Evolutionary conservation across 345 rosid genomes (phyloP).

Genomic region (Eucalyptus urophylla): DNA sequence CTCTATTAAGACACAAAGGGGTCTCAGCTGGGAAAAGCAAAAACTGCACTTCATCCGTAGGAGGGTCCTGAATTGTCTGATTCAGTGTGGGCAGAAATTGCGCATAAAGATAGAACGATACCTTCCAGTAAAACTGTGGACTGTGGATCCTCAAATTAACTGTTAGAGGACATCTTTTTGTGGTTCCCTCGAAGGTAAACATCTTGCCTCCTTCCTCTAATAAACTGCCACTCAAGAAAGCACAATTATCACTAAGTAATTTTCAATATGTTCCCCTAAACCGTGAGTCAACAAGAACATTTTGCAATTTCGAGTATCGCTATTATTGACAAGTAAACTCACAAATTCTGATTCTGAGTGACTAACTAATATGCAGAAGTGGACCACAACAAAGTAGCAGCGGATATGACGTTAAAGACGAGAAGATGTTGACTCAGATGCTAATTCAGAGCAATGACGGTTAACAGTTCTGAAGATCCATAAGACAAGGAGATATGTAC

Average conservation of each 20-base stretch:
- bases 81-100: neutral
- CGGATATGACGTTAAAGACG: too few relatives aligned
- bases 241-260: neutral
- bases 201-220: conserved; percentile 88
- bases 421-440: neutral
- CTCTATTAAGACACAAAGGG: neutral
- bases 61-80: neutral
- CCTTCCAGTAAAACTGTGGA: conserved; percentile 96
- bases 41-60: neutral
- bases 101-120: neutral
- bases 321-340: too few relatives aligned
- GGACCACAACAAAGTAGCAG: too few relatives aligned
- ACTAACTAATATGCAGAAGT: too few relatives aligned
- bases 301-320: neutral
- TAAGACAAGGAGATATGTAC: neutral
- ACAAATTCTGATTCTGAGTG: too few relatives aligned
- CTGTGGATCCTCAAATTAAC: conserved; percentile 50
- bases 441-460: neutral
- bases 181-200: conserved; percentile 51
- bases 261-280: neutral
- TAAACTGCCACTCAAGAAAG: conserved; percentile 17
- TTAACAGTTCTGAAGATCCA: neutral
- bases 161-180: conserved; percentile 25
- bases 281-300: neutral
- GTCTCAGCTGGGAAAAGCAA: neutral